These are phyloP conservation scores for Microascus cirrosus DNA, from an alignment of 2,329 filamentous ascomycete genomes.

Conservation along the genomic window DNA sequence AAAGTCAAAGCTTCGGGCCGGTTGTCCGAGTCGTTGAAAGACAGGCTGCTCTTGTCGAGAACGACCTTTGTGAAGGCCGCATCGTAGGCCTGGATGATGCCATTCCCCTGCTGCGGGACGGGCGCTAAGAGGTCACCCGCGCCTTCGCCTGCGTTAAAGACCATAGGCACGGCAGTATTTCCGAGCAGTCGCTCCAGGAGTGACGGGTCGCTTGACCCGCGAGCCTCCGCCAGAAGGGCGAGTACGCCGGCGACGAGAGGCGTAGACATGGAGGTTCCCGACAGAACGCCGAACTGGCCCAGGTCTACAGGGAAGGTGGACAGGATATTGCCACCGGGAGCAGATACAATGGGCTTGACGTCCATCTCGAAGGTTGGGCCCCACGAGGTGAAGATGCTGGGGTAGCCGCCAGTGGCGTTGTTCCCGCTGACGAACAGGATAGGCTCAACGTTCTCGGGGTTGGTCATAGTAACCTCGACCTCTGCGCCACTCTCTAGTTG, in stretches of 20 bases:
- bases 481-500: constrained; percentile 29
- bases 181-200: constrained; percentile 37
- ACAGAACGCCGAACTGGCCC: constrained; percentile 39
- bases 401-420: constrained; percentile 33
- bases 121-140: constrained; percentile 34
- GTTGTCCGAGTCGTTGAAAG: constrained; percentile 54
- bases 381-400: constrained; percentile 45
- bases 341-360: constrained; percentile 43
- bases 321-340: constrained; percentile 45
- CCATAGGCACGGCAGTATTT: constrained; percentile 33
- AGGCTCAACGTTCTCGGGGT: constrained; percentile 22
- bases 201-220: constrained; percentile 37
- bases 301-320: constrained; percentile 39
- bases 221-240: constrained; percentile 40
- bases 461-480: constrained; percentile 31
- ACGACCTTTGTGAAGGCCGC: constrained; percentile 42
- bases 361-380: constrained; percentile 49
- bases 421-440: constrained; percentile 23
- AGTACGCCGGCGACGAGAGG: constrained; percentile 43
- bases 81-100: constrained; percentile 48
- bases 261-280: constrained; percentile 50
- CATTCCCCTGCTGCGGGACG: constrained; percentile 48
- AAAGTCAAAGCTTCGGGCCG: constrained; percentile 37
- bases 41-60: constrained; percentile 43
- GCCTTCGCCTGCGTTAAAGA: constrained; percentile 31